Conservation (phyloP, 1,284 basidiomycete species). For the Ustilago vetiveriae region DNA sequence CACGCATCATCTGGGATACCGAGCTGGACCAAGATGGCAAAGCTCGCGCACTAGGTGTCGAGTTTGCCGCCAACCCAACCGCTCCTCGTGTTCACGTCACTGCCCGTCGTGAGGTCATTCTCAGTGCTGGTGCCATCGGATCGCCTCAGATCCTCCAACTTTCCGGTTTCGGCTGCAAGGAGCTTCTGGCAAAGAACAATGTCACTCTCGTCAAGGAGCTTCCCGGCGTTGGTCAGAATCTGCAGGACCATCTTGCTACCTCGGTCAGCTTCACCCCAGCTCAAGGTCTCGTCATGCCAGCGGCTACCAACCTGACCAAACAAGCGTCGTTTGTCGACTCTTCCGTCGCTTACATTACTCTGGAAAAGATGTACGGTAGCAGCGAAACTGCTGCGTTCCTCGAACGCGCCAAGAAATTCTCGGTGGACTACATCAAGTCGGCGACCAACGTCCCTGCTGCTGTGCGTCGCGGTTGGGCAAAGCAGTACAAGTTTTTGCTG, state of each 20-base stretch:
- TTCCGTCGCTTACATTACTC: conserved; percentile 53
- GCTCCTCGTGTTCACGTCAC: conserved; percentile 42
- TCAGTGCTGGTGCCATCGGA: conserved; percentile 66
- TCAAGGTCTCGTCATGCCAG: conserved; percentile 21
- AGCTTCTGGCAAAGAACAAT: conserved; percentile 68
- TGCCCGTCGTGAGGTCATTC: conserved; percentile 60
- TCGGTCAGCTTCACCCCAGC: conserved; percentile 45
- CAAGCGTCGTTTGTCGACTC: conserved; percentile 55
- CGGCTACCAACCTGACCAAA: conserved; percentile 33
- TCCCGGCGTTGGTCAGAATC: conserved; percentile 71
- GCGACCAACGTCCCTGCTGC: conserved; percentile 37
- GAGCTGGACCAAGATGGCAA: conserved; percentile 31
- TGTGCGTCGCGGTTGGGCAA: conserved; percentile 44
- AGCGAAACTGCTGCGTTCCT: conserved; percentile 41
- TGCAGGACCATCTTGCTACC: conserved; percentile 70
- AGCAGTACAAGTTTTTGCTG: conserved; percentile 46
- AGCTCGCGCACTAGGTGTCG: conserved; percentile 44
- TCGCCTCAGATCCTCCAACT: conserved; percentile 71
- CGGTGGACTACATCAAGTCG: conserved; percentile 35
- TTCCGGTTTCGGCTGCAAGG: conserved; percentile 70
- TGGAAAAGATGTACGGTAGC: conserved; percentile 47
- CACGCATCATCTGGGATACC: conserved; percentile 44
- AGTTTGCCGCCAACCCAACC: conserved; percentile 42
- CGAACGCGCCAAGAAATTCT: conserved; percentile 26
- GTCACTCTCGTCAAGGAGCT: conserved; percentile 69